Evolutionary conservation across 371 early-diverging fungal genomes (phyloP), one percentile per base, ranked within the genome.

Genomic region (Basidiobolus meristosporus): DNA sequence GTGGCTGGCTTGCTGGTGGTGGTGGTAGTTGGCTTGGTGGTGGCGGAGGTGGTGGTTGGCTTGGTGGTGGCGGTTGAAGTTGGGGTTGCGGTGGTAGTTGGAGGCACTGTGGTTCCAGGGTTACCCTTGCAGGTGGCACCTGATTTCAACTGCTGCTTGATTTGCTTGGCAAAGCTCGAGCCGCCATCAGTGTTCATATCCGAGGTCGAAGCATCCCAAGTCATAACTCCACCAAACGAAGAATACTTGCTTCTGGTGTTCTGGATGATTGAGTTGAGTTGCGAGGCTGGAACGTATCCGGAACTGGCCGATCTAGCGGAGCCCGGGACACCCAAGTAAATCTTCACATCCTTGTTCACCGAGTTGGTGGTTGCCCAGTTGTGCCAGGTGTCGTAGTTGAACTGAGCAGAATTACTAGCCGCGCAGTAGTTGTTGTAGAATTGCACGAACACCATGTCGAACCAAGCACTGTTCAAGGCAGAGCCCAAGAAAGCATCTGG

Each of bases 371-470:
- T 60, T 22, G 70, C 62, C 67, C 70, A 70, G 12, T 57, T 52
- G 50, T 72, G 58, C 75, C 73, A 60, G 23, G 59, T 50, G 40
- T 59, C 63, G 53, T 65, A 77, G 48, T 77, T 77, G 55, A 72
- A 73, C 18, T 32, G 19, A 7, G 50, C 50, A 34, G 51, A 70
- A 26, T 51, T 60, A 33, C 73, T 62, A 28, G 57, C 34, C 1
- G 63, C 53, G 35, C 78, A 78, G 30, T 58, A 60, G 50, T 76
- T 74, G 57, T 79, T 79, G 56, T 79, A 79, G 42, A 79, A 79
- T 50, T 79, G 78, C 12, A 77, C 66, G 50, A 54, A 71, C 1
- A 77, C 64, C 52, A 51, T 43, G 19, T 57, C 57, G 3, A 57
- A 36, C 45, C 46, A 47, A 11, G 50, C 49, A 2, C 36, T 15